Evolutionary conservation across 495 filamentous ascomycete species (phyloP), one percentile per base, ranked within the genome.

Genomic region (Pseudevernia furfuracea): DNA sequence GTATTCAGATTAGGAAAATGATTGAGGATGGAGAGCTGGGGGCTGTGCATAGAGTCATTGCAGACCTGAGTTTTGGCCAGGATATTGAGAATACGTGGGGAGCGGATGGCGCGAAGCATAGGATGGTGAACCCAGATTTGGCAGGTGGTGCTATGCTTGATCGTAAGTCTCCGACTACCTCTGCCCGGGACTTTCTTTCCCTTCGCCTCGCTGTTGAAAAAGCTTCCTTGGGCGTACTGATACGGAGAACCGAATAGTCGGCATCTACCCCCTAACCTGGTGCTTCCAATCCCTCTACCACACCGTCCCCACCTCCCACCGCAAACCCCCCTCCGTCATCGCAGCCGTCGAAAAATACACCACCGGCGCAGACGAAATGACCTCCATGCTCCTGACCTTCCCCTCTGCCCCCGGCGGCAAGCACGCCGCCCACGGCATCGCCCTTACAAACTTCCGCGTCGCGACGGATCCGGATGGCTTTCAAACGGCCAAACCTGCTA

Each of bases 281-380:
- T 81, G 94, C 63, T 96, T 94, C 84, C 92, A 96, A 76, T 87
- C 86, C 59, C 82, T 96, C 46, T 97, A 96, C 72, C 89, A 92
- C 73, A 80, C 85, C 36, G 84, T 91, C 41, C 86, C 89, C 10
- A 72, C 74, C n/a, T 68, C 74, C 0, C 69, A 80, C 60, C 79
- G 83, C 23, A 76, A 79, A 66, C 62, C 80, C 7, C 87, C 87
- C 1, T 79, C 71, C n/a, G 78, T 85, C 30, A 77, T 77, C 70
- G 80, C 84, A 0, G 79, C 88, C 56, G 85, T 96, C 58, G 84
- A 87, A 65, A 89, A 88, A 63, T 78, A 83, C 62, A 72, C 79
- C 62, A 96, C 91, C 0, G 92, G 92, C 23, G 89, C 85, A 14
- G 93, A 97, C 73, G 89, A 91, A 74, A 81, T 83, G 62, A 94